A percentile compares a stretch with the other conserved stretches of the same genome.
Conservation (phyloP, 192 early-diverging fungal genomes). For the Paraglomus brasilianum region DNA sequence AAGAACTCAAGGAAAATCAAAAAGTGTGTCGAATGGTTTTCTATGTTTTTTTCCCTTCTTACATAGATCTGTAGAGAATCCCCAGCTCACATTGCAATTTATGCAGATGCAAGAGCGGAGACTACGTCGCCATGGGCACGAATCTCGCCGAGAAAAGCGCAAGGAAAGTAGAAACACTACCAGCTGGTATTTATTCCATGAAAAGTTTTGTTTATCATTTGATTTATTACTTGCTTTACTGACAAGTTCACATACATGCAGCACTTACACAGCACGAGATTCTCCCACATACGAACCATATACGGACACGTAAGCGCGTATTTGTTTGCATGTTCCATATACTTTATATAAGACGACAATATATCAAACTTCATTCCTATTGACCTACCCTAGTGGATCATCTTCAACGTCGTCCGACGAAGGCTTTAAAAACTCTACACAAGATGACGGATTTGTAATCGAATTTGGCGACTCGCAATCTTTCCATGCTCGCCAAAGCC, state of each 20-base stretch:
- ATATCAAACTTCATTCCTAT: slow-evolving; percentile 9
- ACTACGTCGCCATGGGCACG: slow-evolving; percentile 15
- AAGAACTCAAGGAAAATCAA: slow-evolving; percentile 33
- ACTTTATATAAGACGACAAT: slow-evolving; percentile 2
- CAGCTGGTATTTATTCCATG: neutral
- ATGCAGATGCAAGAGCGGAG: neutral
- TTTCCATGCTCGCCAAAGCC: neutral
- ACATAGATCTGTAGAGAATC: slow-evolving; percentile 6
- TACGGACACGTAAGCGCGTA: slow-evolving; percentile 18
- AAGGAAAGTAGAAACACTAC: slow-evolving; percentile 10
- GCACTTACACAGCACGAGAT: slow-evolving; percentile 19
- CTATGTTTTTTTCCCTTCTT: no score
- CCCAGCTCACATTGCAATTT: neutral
- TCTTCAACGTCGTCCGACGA: slow-evolving; percentile 30
- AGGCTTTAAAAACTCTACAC: slow-evolving; percentile 6
- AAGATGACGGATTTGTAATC: slow-evolving; percentile 35
- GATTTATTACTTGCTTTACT: no score
- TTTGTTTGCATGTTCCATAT: no score
- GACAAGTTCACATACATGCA: no score
- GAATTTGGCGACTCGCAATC: slow-evolving; percentile 35
- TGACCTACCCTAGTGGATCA: slow-evolving; percentile 16
- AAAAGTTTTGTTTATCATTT: no score
- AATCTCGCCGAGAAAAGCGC: slow-evolving; percentile 1
- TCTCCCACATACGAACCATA: slow-evolving; percentile 45
- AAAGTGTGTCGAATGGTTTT: no score